Evolutionary conservation across 306 rosid genomes (phyloP).

Genomic region (Fragaria nilgerrensis): DNA sequence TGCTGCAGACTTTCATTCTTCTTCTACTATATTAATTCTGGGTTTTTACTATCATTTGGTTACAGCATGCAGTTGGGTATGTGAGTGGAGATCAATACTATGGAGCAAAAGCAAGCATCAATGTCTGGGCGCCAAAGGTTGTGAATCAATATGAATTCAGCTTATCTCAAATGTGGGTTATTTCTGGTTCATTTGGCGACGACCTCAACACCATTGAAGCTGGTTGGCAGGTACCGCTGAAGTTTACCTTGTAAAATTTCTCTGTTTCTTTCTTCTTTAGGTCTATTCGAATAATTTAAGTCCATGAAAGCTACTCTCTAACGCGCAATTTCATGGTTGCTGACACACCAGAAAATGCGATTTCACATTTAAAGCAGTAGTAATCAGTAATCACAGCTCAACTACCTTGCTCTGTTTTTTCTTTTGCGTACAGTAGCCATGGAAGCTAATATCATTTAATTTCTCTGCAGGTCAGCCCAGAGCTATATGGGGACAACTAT

Average conservation of each 20-base stretch:
- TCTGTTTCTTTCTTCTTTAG: neutral
- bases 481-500: conserved; percentile 88
- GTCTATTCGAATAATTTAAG: neutral
- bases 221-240: conserved; percentile 85
- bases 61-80: conserved; percentile 98
- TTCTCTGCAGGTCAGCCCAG: conserved; percentile 83
- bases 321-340: neutral
- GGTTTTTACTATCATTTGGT: neutral
- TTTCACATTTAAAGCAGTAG: conserved; percentile 38
- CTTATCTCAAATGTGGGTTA: conserved; percentile 97
- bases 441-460: conserved; percentile 39
- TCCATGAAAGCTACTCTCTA: conserved; percentile 22
- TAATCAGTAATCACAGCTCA: conserved; percentile 35
- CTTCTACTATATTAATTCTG: neutral
- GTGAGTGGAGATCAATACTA: conserved; percentile 83
- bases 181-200: conserved; percentile 92
- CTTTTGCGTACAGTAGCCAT: conserved; percentile 13
- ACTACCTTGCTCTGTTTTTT: conserved; percentile 31
- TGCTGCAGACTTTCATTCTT: conserved; percentile 35
- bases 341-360: conserved; percentile 5
- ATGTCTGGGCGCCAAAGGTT: conserved; percentile 93
- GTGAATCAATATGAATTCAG: conserved; percentile 91
- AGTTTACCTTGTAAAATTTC: neutral
- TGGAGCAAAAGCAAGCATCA: conserved; percentile 95
- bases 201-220: conserved; percentile 98